Evolutionary conservation across 768 basidiomycete species (phyloP).

Genomic region (Sporobolomyces phaffii): DNA sequence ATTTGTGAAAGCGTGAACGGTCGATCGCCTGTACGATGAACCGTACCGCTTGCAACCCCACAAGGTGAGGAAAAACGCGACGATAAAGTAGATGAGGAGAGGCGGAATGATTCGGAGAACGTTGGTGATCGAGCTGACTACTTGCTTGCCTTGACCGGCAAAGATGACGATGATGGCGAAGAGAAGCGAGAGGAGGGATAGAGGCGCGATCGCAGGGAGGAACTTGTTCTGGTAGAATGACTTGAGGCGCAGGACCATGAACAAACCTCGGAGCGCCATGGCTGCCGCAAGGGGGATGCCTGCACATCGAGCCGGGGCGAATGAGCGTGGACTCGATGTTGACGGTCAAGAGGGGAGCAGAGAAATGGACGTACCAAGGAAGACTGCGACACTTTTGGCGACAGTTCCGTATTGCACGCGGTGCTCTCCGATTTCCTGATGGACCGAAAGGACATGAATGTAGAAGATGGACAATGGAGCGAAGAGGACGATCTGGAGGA

Average conservation of each 20-base stretch:
- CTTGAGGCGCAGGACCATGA: slow-evolving; percentile 51
- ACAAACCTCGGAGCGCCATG: slow-evolving; percentile 59
- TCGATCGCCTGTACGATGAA: not conserved
- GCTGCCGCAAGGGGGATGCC: slow-evolving; percentile 73
- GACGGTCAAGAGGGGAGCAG: not conserved
- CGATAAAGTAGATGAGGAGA: slow-evolving; percentile 56
- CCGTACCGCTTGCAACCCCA: slow-evolving; percentile 3
- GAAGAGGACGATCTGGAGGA: slow-evolving; percentile 69
- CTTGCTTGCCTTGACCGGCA: slow-evolving; percentile 55
- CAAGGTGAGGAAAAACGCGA: slow-evolving; percentile 55
- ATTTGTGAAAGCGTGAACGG: slow-evolving; percentile 52
- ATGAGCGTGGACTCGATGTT: not conserved
- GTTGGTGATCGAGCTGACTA: slow-evolving; percentile 40
- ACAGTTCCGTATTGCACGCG: slow-evolving; percentile 58
- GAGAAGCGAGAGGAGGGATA: slow-evolving; percentile 67
- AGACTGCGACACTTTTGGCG: slow-evolving; percentile 59
- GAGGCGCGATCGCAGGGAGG: slow-evolving; percentile 61
- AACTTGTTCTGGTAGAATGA: slow-evolving; percentile 52
- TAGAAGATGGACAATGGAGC: slow-evolving; percentile 68
- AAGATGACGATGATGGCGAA: slow-evolving; percentile 76
- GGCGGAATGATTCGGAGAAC: slow-evolving; percentile 78
- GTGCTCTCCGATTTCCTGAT: slow-evolving; percentile 45
- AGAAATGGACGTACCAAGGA: slow-evolving; percentile 52
- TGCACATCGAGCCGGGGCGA: slow-evolving; percentile 63
- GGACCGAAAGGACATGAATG: slow-evolving; percentile 59